Conservation (phyloP, 768 basidiomycete genomes). For the Panaeolus cyanescens region DNA sequence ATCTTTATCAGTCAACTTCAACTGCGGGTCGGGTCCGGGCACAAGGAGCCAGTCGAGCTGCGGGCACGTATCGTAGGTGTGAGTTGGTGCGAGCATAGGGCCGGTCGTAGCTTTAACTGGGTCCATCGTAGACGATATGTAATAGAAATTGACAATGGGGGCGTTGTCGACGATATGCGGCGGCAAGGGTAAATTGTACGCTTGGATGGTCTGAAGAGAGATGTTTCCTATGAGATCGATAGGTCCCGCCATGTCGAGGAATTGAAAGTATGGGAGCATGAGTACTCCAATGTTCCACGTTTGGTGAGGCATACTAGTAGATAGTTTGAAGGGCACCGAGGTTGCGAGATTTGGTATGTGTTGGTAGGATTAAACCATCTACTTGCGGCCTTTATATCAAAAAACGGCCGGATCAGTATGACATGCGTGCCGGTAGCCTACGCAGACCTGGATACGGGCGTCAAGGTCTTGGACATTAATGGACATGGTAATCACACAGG, state of each 20-base stretch:
- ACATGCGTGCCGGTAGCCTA: too few species aligned
- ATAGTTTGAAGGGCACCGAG: too few species aligned
- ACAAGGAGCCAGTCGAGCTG: slow-evolving; percentile 20
- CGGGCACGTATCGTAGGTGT: slow-evolving; percentile 14
- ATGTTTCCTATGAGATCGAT: slow-evolving; percentile 7
- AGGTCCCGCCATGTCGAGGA: slow-evolving; percentile 17
- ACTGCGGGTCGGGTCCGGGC: slow-evolving; percentile 11
- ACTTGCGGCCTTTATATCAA: too few species aligned
- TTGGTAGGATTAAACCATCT: too few species aligned
- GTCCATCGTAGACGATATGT: slow-evolving; percentile 14
- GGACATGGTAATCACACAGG: too few species aligned
- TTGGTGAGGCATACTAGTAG: background rate
- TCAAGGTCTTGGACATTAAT: too few species aligned
- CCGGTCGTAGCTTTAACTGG: slow-evolving; percentile 12
- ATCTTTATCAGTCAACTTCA: background rate
- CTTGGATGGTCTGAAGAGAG: slow-evolving; percentile 13
- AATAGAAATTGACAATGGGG: slow-evolving; percentile 15
- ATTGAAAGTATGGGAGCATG: slow-evolving; percentile 15
- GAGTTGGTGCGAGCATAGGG: slow-evolving; percentile 12
- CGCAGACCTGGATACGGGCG: too few species aligned
- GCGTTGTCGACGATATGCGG: slow-evolving; percentile 3
- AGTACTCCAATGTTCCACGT: slow-evolving; percentile 11
- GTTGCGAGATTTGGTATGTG: too few species aligned
- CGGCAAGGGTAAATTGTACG: background rate
- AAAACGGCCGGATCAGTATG: too few species aligned